These are phyloP conservation scores for Pedinophyceae sp. DNA, from an alignment of 139 green algal species.

Conservation along the genomic window DNA sequence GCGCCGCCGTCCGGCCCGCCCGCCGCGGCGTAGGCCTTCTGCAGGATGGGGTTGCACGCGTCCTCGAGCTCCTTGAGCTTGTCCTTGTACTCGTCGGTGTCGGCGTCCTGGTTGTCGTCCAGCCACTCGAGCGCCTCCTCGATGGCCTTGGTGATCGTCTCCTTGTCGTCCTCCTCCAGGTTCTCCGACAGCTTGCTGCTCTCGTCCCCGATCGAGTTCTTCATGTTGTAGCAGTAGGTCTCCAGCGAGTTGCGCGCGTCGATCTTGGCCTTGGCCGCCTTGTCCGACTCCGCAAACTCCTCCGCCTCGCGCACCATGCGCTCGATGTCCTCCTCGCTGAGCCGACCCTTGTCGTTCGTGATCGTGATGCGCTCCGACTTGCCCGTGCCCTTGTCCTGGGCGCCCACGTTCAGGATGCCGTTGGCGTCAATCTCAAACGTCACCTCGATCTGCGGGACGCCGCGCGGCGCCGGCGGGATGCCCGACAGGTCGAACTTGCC, in stretches of 20 bases:
- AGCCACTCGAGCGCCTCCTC: constrained; percentile 85
- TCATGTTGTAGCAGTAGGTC: constrained; percentile 49
- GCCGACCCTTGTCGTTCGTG: constrained; percentile 55
- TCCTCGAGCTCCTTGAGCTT: constrained; percentile 94
- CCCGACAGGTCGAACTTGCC: constrained; percentile 80
- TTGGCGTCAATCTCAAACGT: constrained; percentile 70
- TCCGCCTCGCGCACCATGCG: constrained; percentile 48
- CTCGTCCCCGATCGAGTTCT: constrained; percentile 15
- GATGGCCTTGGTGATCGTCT: constrained; percentile 60
- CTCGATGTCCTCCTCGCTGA: constrained; percentile 41
- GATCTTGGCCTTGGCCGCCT: constrained; percentile 28
- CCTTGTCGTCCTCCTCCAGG: constrained; percentile 62
- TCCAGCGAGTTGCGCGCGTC: constrained; percentile 38
- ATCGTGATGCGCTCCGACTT: constrained; percentile 76
- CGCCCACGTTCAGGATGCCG: constrained; percentile 76
- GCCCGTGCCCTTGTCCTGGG: constrained; percentile 69
- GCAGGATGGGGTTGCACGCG: constrained; percentile 73
- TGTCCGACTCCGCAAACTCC: constrained; percentile 42
- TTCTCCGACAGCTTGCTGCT: background rate
- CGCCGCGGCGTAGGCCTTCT: constrained; percentile 42
- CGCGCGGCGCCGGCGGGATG: constrained; percentile 70
- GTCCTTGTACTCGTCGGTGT: constrained; percentile 86
- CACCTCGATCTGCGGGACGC: constrained; percentile 64
- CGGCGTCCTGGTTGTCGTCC: constrained; percentile 57
- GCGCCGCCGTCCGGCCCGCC: constrained; percentile 20